Base-by-base conservation (phyloP, 805 yeast genomes). In the Candida bentonensis region DNA sequence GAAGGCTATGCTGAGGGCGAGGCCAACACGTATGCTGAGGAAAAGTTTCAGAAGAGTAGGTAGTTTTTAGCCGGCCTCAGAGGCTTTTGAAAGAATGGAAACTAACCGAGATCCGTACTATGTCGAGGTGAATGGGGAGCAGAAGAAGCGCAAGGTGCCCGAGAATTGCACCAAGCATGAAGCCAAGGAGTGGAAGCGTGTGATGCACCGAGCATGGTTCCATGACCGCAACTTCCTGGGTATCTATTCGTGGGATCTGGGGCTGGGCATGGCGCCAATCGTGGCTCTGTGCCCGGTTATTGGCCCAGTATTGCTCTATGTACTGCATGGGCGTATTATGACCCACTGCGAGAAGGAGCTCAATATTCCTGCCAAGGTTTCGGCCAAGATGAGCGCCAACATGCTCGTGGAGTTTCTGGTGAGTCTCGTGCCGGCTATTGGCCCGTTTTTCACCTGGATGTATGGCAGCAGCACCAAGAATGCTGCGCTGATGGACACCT, bases 391-490 rank as follows among this genome's bases (percentile, higher is more conserved):
- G 75, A 78, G 83, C 46, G 80, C 80, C 15, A 83, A 88, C 55
- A 82, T 87, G 33, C 55, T 74, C 11, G 59, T 85, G 46, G 96
- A 89, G 59, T 67, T 88, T 23, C 52, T 82, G 33, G 75, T 88
- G 30, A 71, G 88, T 2, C 65, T 89, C 26, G 79, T 89, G 0
- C 97, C 97, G 0, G 51, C 87, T 3, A 59, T 89, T 26, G 97
- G 97, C 1, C 68, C 78, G 2, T 62, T 87, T 28, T 72, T 87
- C 44, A 65, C 83, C 11, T 88, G 95, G 89, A 47, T 88, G 59
- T 75, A 85, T 56, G 83, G 79, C 2, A 83, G 95, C 57, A 83
- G 94, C 4, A 84, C 96, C 0, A 68, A 96, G 54, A 88, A 89
- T 59, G 94, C 95, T 0, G 88, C 89, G 0, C 55, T 85, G 53